A percentile compares a stretch with the other conserved stretches of the same genome.
These are phyloP conservation scores for Camellia japonica DNA, from an alignment of 148 eudicot genomes.

Conservation along the genomic window DNA sequence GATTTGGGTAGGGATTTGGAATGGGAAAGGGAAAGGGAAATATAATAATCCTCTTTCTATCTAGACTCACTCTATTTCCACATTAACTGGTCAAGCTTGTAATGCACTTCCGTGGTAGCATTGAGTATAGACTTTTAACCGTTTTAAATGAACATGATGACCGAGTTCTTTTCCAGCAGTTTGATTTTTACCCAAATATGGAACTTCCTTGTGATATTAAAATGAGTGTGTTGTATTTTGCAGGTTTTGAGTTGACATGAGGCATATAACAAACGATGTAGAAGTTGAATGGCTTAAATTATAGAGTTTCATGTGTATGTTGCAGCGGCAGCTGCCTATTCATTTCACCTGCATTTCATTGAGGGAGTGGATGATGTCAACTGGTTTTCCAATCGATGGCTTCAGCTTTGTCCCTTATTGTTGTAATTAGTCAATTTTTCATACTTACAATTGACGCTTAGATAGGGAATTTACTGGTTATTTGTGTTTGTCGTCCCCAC, in stretches of 20 bases:
- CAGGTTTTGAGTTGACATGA: constrained; percentile 17
- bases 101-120: not conserved
- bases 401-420: not conserved
- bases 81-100: not conserved
- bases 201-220: not conserved
- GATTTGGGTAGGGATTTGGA: too few relatives aligned
- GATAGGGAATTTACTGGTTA: constrained; percentile 7
- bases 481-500: constrained; percentile 1
- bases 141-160: too few relatives aligned
- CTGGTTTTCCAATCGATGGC: not conserved
- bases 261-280: not conserved
- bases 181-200: not conserved
- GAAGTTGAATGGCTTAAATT: constrained; percentile 8
- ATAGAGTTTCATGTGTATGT: not conserved
- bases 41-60: not conserved
- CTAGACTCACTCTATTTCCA: not conserved
- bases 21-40: not conserved
- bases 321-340: not conserved
- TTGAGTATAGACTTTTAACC: not conserved
- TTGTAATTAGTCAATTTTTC: constrained; percentile 25
- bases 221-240: not conserved
- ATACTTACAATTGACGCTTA: not conserved
- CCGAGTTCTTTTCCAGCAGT: not conserved
- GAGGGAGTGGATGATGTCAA: not conserved
- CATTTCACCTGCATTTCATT: not conserved